Evolutionary conservation across 2,329 filamentous ascomycete genomes (phyloP).

Genomic region (Daldinia sp.): DNA sequence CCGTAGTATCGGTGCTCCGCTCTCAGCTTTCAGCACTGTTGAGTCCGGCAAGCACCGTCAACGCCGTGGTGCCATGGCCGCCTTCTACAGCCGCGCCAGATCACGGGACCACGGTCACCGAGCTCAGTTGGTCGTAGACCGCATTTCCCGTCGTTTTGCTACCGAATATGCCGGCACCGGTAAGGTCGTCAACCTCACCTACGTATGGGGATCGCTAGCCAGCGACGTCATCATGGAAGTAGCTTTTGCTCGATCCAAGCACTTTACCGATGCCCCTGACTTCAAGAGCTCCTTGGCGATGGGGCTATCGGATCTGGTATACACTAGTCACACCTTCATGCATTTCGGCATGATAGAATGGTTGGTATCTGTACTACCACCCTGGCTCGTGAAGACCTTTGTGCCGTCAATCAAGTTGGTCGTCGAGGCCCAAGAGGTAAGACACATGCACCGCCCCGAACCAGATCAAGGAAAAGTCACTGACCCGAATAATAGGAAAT

Average conservation of each 20-base stretch:
- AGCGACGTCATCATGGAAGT: slow-evolving; percentile 25
- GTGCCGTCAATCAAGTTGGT: not conserved
- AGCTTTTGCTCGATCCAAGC: slow-evolving; percentile 13
- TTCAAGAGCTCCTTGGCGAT: slow-evolving; percentile 14
- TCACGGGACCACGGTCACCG: slow-evolving; percentile 12
- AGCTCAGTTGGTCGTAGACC: slow-evolving; percentile 15
- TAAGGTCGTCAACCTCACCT: slow-evolving; percentile 15
- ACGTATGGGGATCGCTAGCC: slow-evolving; percentile 21
- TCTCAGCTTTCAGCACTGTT: slow-evolving; percentile 26
- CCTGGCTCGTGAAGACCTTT: not conserved
- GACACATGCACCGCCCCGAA: not conserved
- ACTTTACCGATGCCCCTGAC: slow-evolving; percentile 9
- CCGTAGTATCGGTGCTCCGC: slow-evolving; percentile 22
- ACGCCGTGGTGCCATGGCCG: slow-evolving; percentile 30
- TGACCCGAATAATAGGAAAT: slow-evolving; percentile 16
- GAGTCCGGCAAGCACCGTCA: slow-evolving; percentile 22
- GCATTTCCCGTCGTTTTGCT: slow-evolving; percentile 5
- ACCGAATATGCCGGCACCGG: slow-evolving; percentile 27
- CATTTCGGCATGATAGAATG: slow-evolving; percentile 2
- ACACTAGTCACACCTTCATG: not conserved
- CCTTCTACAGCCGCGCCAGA: slow-evolving; percentile 44
- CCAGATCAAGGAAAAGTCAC: not conserved
- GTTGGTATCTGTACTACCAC: not conserved
- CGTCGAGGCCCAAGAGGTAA: slow-evolving; percentile 4
- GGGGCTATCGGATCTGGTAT: slow-evolving; percentile 3